Percentiles rank a stretch among this genome's conserved stretches.
These are phyloP conservation scores for Leucaena leucocephala DNA, from an alignment of 306 rosid species.

Conservation along the genomic window DNA sequence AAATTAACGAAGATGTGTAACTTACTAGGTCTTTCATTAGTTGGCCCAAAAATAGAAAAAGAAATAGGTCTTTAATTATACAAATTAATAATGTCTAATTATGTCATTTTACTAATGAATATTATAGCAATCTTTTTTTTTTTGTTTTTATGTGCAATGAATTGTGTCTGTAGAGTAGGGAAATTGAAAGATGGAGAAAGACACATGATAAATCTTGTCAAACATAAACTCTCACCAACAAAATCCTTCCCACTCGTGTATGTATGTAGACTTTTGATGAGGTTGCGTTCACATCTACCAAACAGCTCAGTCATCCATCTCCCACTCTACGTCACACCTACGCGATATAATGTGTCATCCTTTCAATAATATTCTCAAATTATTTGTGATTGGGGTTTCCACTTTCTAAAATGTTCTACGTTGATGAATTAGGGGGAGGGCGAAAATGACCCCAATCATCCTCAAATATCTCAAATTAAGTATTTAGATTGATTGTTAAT, in stretches of 20 bases:
- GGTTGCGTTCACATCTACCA: conserved; percentile 39
- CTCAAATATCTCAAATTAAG: too few relatives aligned
- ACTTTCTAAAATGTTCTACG: neutral
- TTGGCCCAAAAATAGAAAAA: too few relatives aligned
- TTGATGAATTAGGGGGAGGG: neutral
- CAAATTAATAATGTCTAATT: too few relatives aligned
- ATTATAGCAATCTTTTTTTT: too few relatives aligned
- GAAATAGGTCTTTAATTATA: too few relatives aligned
- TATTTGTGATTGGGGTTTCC: neutral
- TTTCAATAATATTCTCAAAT: neutral
- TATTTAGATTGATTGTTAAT: too few relatives aligned
- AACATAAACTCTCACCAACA: conserved; percentile 33
- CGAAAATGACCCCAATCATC: too few relatives aligned
- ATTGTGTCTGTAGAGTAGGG: neutral
- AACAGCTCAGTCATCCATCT: conserved; percentile 1
- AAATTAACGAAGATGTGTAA: too few relatives aligned
- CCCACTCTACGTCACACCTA: conserved; percentile 52
- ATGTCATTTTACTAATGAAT: too few relatives aligned
- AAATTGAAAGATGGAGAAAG: neutral
- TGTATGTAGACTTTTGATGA: conserved; percentile 21
- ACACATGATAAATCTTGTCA: conserved; percentile 11
- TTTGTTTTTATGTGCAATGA: too few relatives aligned
- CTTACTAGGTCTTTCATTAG: too few relatives aligned
- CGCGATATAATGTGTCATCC: conserved; percentile 33
- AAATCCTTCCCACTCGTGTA: conserved; percentile 41